Percentiles rank a stretch among this genome's conserved stretches.
These are phyloP conservation scores for Middelhovenomyces tepae DNA, from an alignment of 805 yeast species.

Conservation along the genomic window DNA sequence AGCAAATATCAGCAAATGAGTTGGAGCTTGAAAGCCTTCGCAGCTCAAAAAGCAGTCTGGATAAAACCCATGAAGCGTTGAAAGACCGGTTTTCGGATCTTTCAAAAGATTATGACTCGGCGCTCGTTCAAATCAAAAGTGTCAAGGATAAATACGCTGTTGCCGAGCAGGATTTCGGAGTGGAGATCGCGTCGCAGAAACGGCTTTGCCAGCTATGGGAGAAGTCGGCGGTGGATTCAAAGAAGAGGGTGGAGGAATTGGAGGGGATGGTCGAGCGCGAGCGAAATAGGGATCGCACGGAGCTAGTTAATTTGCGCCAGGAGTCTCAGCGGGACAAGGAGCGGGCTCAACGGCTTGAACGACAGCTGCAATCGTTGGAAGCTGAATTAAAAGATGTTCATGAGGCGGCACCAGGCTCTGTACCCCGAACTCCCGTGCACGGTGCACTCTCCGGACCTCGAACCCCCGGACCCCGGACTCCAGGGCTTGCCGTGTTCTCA, in stretches of 20 bases:
- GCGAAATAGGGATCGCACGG: conserved; percentile 31
- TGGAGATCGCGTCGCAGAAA: conserved; percentile 54
- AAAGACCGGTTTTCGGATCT: conserved; percentile 30
- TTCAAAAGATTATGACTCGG: conserved; percentile 33
- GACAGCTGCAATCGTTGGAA: conserved; percentile 37
- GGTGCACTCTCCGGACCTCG: conserved; percentile 8
- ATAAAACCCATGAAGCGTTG: conserved; percentile 26
- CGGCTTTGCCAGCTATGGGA: conserved; percentile 51
- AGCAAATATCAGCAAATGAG: conserved; percentile 27
- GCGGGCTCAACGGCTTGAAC: conserved; percentile 30
- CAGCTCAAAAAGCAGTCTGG: conserved; percentile 25
- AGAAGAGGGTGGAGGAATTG: conserved; percentile 43
- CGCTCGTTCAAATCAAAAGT: conserved; percentile 38
- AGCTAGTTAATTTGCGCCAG: conserved; percentile 29
- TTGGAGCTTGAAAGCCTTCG: conserved; percentile 30
- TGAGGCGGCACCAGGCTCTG: conserved; percentile 5
- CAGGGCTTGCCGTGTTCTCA: conserved; percentile 29
- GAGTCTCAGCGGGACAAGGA: conserved; percentile 30
- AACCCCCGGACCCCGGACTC: conserved; percentile 8
- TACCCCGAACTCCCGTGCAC: conserved; percentile 12
- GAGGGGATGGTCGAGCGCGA: conserved; percentile 40
- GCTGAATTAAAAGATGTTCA: conserved; percentile 20
- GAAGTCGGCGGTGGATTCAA: conserved; percentile 42
- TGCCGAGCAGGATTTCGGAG: conserved; percentile 42
- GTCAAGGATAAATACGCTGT: conserved; percentile 36